Conservation (phyloP, 2,329 filamentous ascomycete species). For the Drechslera avenae region DNA sequence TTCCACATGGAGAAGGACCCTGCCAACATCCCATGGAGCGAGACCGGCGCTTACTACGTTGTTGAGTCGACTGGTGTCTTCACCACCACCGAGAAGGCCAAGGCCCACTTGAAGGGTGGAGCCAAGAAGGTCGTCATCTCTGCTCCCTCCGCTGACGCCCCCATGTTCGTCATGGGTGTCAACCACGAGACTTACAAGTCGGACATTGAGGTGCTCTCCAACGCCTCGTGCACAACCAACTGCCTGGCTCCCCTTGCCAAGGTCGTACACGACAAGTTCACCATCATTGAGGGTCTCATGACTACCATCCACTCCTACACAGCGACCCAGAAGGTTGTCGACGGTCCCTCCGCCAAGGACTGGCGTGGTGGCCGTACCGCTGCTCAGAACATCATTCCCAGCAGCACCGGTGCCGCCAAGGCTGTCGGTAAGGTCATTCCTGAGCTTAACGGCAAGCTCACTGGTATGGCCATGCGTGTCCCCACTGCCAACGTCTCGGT, state of each 20-base stretch:
- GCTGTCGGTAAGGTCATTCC: slow-evolving; percentile 99
- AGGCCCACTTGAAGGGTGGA: slow-evolving; percentile 90
- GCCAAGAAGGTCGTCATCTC: slow-evolving; percentile 93
- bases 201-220: slow-evolving; percentile 92
- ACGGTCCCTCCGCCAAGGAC: slow-evolving; percentile 97
- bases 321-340: slow-evolving; percentile 99
- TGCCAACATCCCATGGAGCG: slow-evolving; percentile 83
- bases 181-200: slow-evolving; percentile 94
- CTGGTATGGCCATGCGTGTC: slow-evolving; percentile 99
- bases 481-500: slow-evolving; percentile 98
- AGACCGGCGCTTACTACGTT: slow-evolving; percentile 88
- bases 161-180: slow-evolving; percentile 99
- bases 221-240: slow-evolving; percentile 99
- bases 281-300: slow-evolving; percentile 98
- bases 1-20: slow-evolving; percentile 96
- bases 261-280: slow-evolving; percentile 98
- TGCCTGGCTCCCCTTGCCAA: slow-evolving; percentile 99
- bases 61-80: slow-evolving; percentile 99
- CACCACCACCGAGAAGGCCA: slow-evolving; percentile 97
- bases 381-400: slow-evolving; percentile 99
- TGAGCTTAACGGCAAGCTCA: slow-evolving; percentile 97
- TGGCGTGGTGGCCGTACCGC: slow-evolving; percentile 99
- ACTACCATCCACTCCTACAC: slow-evolving; percentile 99
- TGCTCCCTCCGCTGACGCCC: slow-evolving; percentile 89
- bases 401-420: slow-evolving; percentile 99